Evolutionary conservation across 2,329 filamentous ascomycete genomes (phyloP).

Genomic region (Paramyrothecium sp.): DNA sequence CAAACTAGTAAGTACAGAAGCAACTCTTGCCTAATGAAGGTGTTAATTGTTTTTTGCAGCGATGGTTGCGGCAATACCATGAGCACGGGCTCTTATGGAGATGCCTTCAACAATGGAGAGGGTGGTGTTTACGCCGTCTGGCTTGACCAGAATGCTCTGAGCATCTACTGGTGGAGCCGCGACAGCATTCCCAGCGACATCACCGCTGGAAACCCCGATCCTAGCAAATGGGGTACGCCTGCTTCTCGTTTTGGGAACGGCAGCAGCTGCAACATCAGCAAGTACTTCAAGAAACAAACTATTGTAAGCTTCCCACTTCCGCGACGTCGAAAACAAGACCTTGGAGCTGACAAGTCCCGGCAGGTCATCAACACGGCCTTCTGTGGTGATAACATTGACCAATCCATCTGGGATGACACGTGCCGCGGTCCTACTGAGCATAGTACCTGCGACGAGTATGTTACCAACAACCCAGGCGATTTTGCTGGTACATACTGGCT

Average conservation of each 20-base stretch:
- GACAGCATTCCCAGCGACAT: slow-evolving; percentile 59
- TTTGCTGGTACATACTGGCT: slow-evolving; percentile 71
- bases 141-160: slow-evolving; percentile 66
- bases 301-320: slow-evolving; percentile 45
- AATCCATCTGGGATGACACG: slow-evolving; percentile 10
- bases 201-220: slow-evolving; percentile 54
- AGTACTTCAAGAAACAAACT: slow-evolving; percentile 64
- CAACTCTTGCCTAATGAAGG: not conserved
- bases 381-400: slow-evolving; percentile 57
- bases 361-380: slow-evolving; percentile 67
- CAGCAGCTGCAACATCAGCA: slow-evolving; percentile 65
- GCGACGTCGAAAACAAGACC: not conserved
- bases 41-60: not conserved
- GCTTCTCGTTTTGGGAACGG: slow-evolving; percentile 62
- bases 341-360: not conserved
- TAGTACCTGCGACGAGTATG: slow-evolving; percentile 65
- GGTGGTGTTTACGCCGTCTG: slow-evolving; percentile 68
- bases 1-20: slow-evolving; percentile 5
- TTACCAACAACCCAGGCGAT: slow-evolving; percentile 61
- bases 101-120: slow-evolving; percentile 61
- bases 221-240: slow-evolving; percentile 62
- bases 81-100: slow-evolving; percentile 43
- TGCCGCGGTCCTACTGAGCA: slow-evolving; percentile 30
- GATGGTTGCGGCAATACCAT: slow-evolving; percentile 10
- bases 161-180: slow-evolving; percentile 74